A percentile compares a stretch with the other conserved stretches of the same genome.
These are phyloP conservation scores for Aspergillus hancockii DNA, from an alignment of 495 filamentous ascomycete genomes.

Conservation along the genomic window DNA sequence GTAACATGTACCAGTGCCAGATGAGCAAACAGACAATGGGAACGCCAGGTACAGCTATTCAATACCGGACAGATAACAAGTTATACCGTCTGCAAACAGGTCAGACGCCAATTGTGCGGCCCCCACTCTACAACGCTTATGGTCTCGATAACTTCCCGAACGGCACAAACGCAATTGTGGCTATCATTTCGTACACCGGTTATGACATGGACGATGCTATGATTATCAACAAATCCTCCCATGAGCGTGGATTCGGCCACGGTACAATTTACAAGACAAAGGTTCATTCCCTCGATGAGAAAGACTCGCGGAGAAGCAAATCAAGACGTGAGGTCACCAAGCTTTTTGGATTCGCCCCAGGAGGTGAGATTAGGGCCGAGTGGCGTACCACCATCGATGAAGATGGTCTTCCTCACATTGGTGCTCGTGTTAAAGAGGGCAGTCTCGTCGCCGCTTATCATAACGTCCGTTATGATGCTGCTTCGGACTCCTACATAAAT, in stretches of 20 bases:
- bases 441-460: slow-evolving; percentile 86
- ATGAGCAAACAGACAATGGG: slow-evolving; percentile 99
- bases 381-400: slow-evolving; percentile 72
- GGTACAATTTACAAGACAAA: slow-evolving; percentile 98
- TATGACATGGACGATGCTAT: slow-evolving; percentile 99
- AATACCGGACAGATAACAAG: slow-evolving; percentile 95
- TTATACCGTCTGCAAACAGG: slow-evolving; percentile 92
- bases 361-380: slow-evolving; percentile 61
- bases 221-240: slow-evolving; percentile 97
- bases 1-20: slow-evolving; percentile 99
- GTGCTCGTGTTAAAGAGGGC: slow-evolving; percentile 72
- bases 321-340: slow-evolving; percentile 61
- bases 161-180: slow-evolving; percentile 94
- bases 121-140: slow-evolving; percentile 91
- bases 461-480: slow-evolving; percentile 77
- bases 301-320: slow-evolving; percentile 57
- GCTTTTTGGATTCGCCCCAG: slow-evolving; percentile 84
- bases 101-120: slow-evolving; percentile 90
- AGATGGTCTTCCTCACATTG: slow-evolving; percentile 83
- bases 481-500: slow-evolving; percentile 60
- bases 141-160: slow-evolving; percentile 98
- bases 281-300: slow-evolving; percentile 76
- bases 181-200: slow-evolving; percentile 97
- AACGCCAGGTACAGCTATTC: slow-evolving; percentile 83
- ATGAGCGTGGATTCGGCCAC: slow-evolving; percentile 95